Evolutionary conservation across 805 yeast genomes (phyloP).

Genomic region (Saccharomycodes ludwigii): DNA sequence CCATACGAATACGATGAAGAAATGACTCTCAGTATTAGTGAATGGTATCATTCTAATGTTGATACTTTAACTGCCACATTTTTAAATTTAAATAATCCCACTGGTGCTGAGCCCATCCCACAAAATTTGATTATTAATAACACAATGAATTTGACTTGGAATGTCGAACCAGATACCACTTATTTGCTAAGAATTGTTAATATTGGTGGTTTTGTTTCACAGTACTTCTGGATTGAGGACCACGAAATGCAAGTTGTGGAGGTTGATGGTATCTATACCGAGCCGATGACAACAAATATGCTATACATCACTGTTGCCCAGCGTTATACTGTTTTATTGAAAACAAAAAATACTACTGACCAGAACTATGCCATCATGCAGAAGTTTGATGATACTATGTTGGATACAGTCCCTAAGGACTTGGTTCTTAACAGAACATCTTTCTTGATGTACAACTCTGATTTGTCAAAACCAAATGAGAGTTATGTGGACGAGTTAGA

Average conservation of each 20-base stretch:
- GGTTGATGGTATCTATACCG: slow-evolving; percentile 82
- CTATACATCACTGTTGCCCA: slow-evolving; percentile 84
- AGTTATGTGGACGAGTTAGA: slow-evolving; percentile 34
- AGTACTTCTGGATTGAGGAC: slow-evolving; percentile 78
- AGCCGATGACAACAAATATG: slow-evolving; percentile 56
- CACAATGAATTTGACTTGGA: slow-evolving; percentile 64
- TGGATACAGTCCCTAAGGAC: slow-evolving; percentile 60
- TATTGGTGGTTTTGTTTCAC: slow-evolving; percentile 86
- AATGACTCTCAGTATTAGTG: slow-evolving; percentile 51
- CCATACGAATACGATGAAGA: slow-evolving; percentile 79
- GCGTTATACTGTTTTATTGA: slow-evolving; percentile 70
- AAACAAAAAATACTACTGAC: slow-evolving; percentile 52
- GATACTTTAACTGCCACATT: slow-evolving; percentile 40
- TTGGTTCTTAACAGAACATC: slow-evolving; percentile 64
- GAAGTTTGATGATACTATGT: slow-evolving; percentile 68
- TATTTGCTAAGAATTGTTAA: slow-evolving; percentile 73
- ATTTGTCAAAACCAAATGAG: slow-evolving; percentile 28
- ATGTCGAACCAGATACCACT: slow-evolving; percentile 74
- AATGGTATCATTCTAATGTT: slow-evolving; percentile 71
- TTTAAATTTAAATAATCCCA: slow-evolving; percentile 70
- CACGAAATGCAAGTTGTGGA: slow-evolving; percentile 81
- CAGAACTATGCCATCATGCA: slow-evolving; percentile 76
- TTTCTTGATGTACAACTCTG: slow-evolving; percentile 47
- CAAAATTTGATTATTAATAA: slow-evolving; percentile 69
- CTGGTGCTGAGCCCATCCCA: slow-evolving; percentile 98